These are phyloP conservation scores for Candida succiphila DNA, from an alignment of 805 yeast species.

Conservation along the genomic window DNA sequence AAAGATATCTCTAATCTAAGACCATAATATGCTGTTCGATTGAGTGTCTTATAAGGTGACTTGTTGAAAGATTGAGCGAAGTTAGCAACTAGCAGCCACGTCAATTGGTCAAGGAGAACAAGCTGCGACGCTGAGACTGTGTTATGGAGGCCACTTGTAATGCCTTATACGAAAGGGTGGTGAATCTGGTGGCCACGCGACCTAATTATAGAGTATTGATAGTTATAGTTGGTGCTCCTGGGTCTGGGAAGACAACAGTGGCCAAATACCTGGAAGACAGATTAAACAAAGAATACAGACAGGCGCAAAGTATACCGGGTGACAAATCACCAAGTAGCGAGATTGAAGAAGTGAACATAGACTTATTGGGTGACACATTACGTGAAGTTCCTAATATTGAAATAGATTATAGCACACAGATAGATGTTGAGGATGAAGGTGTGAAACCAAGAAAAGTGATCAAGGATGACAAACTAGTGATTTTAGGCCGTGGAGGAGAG, in stretches of 20 bases:
- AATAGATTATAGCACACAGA: too few species aligned
- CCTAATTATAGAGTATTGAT: slow-evolving; percentile 39
- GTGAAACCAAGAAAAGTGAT: slow-evolving; percentile 1
- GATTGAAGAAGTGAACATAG: background rate
- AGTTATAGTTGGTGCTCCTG: slow-evolving; percentile 69
- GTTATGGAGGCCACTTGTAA: background rate
- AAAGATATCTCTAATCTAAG: too few species aligned
- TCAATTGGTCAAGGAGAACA: too few species aligned
- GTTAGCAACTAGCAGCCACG: too few species aligned
- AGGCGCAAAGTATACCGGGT: slow-evolving; percentile 2
- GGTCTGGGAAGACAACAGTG: slow-evolving; percentile 74
- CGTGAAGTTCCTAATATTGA: slow-evolving; percentile 8
- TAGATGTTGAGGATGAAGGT: slow-evolving; percentile 4
- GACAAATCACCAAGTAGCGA: background rate
- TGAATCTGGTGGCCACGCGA: background rate
- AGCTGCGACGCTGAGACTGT: too few species aligned
- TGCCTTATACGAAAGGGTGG: background rate
- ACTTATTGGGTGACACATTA: background rate
- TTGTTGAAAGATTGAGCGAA: too few species aligned
- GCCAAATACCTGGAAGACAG: slow-evolving; percentile 23
- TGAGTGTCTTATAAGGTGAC: too few species aligned
- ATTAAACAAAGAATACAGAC: slow-evolving; percentile 7
- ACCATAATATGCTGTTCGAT: too few species aligned
- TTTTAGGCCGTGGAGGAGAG: slow-evolving; percentile 2
- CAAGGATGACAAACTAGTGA: background rate